Conservation (phyloP, 2,329 filamentous ascomycete species). For the Paramyrothecium sp. region DNA sequence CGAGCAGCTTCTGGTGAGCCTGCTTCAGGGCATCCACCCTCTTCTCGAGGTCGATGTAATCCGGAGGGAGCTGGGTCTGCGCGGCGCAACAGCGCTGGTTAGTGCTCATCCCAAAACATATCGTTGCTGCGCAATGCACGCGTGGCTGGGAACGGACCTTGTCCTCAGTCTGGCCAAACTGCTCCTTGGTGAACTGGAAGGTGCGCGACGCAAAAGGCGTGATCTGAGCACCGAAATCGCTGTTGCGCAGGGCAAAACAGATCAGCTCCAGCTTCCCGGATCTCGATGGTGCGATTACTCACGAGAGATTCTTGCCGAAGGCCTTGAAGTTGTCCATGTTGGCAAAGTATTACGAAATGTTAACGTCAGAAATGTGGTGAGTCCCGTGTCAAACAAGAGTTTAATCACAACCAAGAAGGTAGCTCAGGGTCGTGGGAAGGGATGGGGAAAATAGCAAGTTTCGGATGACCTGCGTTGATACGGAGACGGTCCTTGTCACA, state of each 20-base stretch:
- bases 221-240: constrained; percentile 72
- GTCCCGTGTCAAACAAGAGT: background rate
- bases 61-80: constrained; percentile 91
- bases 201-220: constrained; percentile 92
- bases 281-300: constrained; percentile 22
- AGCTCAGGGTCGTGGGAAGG: constrained; percentile 1
- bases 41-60: constrained; percentile 99
- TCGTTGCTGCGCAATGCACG: constrained; percentile 6
- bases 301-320: constrained; percentile 57
- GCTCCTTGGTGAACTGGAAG: constrained; percentile 97
- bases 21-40: constrained; percentile 95
- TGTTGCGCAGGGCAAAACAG: constrained; percentile 17
- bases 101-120: constrained; percentile 8
- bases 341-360: constrained; percentile 5
- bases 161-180: constrained; percentile 91
- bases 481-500: constrained; percentile 21
- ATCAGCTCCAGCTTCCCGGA: background rate
- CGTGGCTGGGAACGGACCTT: constrained; percentile 60
- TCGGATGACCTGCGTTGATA: constrained; percentile 7
- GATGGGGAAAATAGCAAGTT: constrained; percentile 8
- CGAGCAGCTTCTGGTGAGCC: constrained; percentile 95
- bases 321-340: constrained; percentile 59
- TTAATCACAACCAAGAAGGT: constrained; percentile 4
- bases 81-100: constrained; percentile 9
- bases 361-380: background rate